Percentiles rank a stretch among this genome's conserved stretches.
These are phyloP conservation scores for Diutina mesorugosa DNA, from an alignment of 1,139 yeast species.

Conservation along the genomic window DNA sequence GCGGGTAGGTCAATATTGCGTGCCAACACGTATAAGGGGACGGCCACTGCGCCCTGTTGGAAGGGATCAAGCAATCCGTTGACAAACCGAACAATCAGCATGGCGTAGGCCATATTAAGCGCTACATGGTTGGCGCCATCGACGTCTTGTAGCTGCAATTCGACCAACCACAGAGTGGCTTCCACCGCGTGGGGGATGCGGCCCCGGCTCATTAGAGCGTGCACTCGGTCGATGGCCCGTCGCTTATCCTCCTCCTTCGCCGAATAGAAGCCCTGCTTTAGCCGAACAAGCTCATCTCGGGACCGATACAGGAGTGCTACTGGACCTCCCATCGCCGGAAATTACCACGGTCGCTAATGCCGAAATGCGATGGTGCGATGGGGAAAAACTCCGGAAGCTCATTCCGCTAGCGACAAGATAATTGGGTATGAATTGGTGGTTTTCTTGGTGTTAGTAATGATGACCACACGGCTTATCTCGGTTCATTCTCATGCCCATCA, in stretches of 20 bases:
- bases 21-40: constrained; percentile 71
- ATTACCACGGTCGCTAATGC: not conserved
- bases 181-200: constrained; percentile 34
- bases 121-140: constrained; percentile 11
- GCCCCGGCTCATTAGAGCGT: constrained; percentile 24
- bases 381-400: not conserved
- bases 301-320: constrained; percentile 25
- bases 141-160: constrained; percentile 38
- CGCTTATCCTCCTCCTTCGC: constrained; percentile 15
- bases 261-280: constrained; percentile 46
- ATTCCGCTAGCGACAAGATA: not conserved
- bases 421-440: too few relatives aligned
- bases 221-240: constrained; percentile 34
- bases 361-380: not conserved
- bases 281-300: constrained; percentile 33
- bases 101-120: constrained; percentile 46
- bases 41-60: constrained; percentile 69
- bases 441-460: too few relatives aligned
- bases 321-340: not conserved
- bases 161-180: constrained; percentile 49
- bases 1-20: constrained; percentile 57
- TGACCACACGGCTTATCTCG: too few relatives aligned
- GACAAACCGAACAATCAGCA: constrained; percentile 78
- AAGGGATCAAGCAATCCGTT: constrained; percentile 84
- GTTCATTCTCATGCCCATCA: too few relatives aligned